Evolutionary conservation across 2,329 filamentous ascomycete species (phyloP), one percentile per base, ranked within the genome.

Genomic region (Ophiostoma quercus): DNA sequence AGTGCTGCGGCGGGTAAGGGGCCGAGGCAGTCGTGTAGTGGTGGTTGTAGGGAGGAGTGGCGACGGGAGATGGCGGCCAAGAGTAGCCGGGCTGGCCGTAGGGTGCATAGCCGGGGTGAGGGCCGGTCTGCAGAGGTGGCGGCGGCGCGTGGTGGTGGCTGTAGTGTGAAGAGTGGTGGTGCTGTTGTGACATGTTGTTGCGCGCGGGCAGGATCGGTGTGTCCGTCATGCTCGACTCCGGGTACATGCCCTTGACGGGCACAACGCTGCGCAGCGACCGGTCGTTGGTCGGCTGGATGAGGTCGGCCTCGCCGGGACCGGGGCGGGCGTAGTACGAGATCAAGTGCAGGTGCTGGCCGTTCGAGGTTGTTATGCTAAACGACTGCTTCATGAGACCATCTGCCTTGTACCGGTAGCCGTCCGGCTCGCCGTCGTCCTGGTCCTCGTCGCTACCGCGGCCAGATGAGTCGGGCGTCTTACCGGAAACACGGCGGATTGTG

Each of bases 341-440:
- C 68, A 99, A 86, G 81, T 99, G 95, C 1, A 99, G 88, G 78
- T 98, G 95, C 76, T 97, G 93, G 74, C 92, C 76, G 51, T 85
- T 89, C 1, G 91, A 92, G 1, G 95, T 98, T 29, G 94, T 97
- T 81, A 99, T 98, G 81, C 94, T 98, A 84, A 98, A 99, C 0
- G 95, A 98, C 80, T 99, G 95, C 85, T 99, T 99, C 93, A 98
- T 97, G 3, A 99, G 85, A 0, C 95, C 95, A 76, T 99, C 95
- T 11, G 90, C 92, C 84, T 97, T 99, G 81, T 97, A 97, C 73
- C 92, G 85, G 79, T 97, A 97, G 60, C 93, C 93, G 78, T 97
- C 93, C 0, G 92, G 92, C 76, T 96, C 92, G 74, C 88, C 90
- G 69, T 92, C 90, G 73, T 93, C 90, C 67, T 91, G 92, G 75